Evolutionary conservation across 148 eudicot genomes (phyloP), one percentile per base, ranked within the genome.

Genomic region (Mesembryanthemum crystallinum): DNA sequence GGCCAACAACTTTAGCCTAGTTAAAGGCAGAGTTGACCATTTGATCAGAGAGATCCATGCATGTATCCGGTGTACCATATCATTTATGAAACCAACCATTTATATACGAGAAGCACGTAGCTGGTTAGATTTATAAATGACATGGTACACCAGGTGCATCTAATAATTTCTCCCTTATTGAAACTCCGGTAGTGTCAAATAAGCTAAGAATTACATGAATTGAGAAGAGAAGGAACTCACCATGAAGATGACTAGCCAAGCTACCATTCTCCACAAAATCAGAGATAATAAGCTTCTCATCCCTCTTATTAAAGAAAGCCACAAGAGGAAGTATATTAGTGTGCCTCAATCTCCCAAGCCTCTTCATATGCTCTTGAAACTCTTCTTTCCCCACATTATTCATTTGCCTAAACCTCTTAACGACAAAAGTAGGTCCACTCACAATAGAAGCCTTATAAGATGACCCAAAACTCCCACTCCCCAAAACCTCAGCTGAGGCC

Each of bases 161-260:
- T 45, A 8, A 8, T 11, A 45, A 45, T 0, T 11, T 45, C 12
- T 45, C 2, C 7, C 8, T 0, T 0, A 8, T 45, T 45, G 49
- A 11, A 45, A 45, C n/a, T n/a, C n/a, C n/a, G n/a, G n/a, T n/a
- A n/a, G n/a, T n/a, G 49, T 45, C 14, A 45, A 8, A 7, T 6
- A 45, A 45, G 49, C 5, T 13, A n/a, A n/a, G n/a, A n/a, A n/a
- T n/a, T n/a, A 73, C 69, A 33, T 35, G 55, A 18, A 59, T 21
- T 4, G 10, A 39, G 54, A 32, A 20, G 32, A 25, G n/a, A 66
- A 42, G 11, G 13, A 23, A 79, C 88, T 83, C 85, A 91, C 97
- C 89, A 80, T 93, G 98, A 55, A 93, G 94, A 72, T 87, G 94
- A 78, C 90, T 87, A 60, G 97, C 98, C 81, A 93, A 83, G 90